Percentiles rank a stretch among this genome's conserved stretches.
Evolutionary conservation across 352 stramenopile species (phyloP).

Genomic region (Ophiocytium majus): DNA sequence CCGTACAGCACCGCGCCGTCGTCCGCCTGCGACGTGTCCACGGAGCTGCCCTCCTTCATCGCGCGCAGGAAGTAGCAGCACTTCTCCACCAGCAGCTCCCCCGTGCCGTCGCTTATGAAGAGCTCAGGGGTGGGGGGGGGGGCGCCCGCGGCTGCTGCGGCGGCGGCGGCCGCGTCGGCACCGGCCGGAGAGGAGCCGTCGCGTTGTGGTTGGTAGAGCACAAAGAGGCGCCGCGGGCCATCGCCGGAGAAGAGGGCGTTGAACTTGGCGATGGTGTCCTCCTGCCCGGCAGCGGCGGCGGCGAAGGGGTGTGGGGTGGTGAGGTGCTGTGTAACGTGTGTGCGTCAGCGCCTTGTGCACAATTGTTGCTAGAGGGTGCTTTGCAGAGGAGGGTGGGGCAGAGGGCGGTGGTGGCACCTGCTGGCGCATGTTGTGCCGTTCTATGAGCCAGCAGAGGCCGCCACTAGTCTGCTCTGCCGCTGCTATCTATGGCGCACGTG

Average conservation of each 20-base stretch:
- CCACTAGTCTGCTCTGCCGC: too few relatives aligned
- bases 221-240: slow-evolving; percentile 56
- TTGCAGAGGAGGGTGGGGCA: too few relatives aligned
- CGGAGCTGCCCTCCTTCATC: slow-evolving; percentile 59
- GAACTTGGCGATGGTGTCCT: slow-evolving; percentile 57
- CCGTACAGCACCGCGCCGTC: slow-evolving; percentile 67
- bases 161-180: neutral
- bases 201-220: slow-evolving; percentile 56
- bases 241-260: slow-evolving; percentile 59
- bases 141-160: neutral
- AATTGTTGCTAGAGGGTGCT: too few relatives aligned
- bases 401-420: too few relatives aligned
- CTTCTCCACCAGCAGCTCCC: slow-evolving; percentile 64
- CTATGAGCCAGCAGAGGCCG: too few relatives aligned
- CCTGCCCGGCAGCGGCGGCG: too few relatives aligned
- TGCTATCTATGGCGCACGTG: too few relatives aligned
- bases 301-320: too few relatives aligned
- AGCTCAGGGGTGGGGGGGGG: slow-evolving; percentile 52
- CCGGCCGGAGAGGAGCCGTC: slow-evolving; percentile 31
- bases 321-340: too few relatives aligned
- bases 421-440: too few relatives aligned
- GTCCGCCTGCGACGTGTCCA: slow-evolving; percentile 43
- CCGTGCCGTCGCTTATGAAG: slow-evolving; percentile 66
- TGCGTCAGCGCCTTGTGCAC: too few relatives aligned
- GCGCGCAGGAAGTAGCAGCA: slow-evolving; percentile 71